These are phyloP conservation scores for Populus hybrid DNA, from an alignment of 441 rosid species.

Conservation along the genomic window DNA sequence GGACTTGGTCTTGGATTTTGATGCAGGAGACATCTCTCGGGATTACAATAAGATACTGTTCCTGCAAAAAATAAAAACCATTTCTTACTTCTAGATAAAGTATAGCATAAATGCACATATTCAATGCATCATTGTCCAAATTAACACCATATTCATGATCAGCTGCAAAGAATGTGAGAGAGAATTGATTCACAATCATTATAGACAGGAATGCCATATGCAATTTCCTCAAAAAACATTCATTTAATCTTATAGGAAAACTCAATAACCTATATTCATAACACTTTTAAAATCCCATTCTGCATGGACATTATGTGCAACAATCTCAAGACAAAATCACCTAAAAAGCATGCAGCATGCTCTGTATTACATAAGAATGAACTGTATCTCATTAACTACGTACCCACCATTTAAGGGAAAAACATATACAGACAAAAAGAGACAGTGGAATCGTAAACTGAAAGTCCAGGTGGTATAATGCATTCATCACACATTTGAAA, in stretches of 20 bases:
- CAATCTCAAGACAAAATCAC: background rate
- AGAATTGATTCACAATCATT: background rate
- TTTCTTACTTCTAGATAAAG: background rate
- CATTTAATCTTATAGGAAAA: background rate
- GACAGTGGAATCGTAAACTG: background rate
- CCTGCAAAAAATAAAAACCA: conserved; percentile 9
- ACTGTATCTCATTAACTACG: background rate
- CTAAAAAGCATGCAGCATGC: background rate
- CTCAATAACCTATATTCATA: background rate
- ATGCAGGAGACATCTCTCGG: conserved; percentile 59
- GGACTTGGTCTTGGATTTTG: conserved; percentile 46
- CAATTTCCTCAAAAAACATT: background rate
- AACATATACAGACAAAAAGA: background rate
- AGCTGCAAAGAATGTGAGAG: background rate
- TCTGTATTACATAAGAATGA: background rate
- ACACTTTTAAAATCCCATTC: background rate
- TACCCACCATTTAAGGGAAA: background rate
- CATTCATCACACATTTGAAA: background rate
- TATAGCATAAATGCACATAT: background rate
- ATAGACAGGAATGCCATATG: background rate
- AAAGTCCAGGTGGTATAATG: background rate
- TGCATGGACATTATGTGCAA: background rate
- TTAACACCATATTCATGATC: background rate
- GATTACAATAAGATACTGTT: conserved; percentile 8
- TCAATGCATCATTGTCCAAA: background rate